phyloP scores from a whole-genome alignment of 768 basidiomycete genomes.

The Chalciporus chontae region DNA sequence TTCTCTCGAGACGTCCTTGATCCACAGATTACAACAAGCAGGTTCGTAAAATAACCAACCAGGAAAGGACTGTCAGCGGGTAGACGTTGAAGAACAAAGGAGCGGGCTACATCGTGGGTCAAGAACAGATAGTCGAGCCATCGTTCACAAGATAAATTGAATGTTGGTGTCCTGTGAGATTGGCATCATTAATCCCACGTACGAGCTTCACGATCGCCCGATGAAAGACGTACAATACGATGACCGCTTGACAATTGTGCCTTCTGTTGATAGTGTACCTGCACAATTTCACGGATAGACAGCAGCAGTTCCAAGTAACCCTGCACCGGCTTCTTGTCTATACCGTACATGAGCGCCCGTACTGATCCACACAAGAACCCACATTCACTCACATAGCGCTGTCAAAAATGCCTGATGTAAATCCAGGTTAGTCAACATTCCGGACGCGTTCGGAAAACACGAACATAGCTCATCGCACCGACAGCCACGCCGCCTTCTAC shows the following conservation, averaged over 20 bases:
- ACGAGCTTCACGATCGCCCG: neutral
- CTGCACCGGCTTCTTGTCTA: slow-evolving; percentile 51
- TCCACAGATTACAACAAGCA: slow-evolving; percentile 3
- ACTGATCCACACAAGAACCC: no score
- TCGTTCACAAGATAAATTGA: slow-evolving; percentile 29
- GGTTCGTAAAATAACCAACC: neutral
- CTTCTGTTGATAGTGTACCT: slow-evolving; percentile 62
- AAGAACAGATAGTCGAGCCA: slow-evolving; percentile 4
- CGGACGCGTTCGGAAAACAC: slow-evolving; percentile 19
- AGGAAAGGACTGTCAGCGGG: neutral
- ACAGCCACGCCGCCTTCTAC: slow-evolving; percentile 59
- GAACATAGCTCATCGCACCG: slow-evolving; percentile 77
- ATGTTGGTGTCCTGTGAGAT: slow-evolving; percentile 23
- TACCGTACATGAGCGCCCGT: neutral
- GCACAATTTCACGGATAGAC: slow-evolving; percentile 55
- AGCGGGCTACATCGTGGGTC: neutral
- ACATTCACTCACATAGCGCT: slow-evolving; percentile 39
- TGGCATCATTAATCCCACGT: neutral
- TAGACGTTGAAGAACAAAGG: neutral
- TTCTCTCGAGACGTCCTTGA: neutral
- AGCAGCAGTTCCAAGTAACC: slow-evolving; percentile 62
- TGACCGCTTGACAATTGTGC: slow-evolving; percentile 75
- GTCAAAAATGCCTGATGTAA: slow-evolving; percentile 56
- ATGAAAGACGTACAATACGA: slow-evolving; percentile 43
- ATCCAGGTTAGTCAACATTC: slow-evolving; percentile 1